A percentile compares a stretch with the other conserved stretches of the same genome.
phyloP scores from a whole-genome alignment of 495 filamentous ascomycete species.

The Glarea lozoyensis region DNA sequence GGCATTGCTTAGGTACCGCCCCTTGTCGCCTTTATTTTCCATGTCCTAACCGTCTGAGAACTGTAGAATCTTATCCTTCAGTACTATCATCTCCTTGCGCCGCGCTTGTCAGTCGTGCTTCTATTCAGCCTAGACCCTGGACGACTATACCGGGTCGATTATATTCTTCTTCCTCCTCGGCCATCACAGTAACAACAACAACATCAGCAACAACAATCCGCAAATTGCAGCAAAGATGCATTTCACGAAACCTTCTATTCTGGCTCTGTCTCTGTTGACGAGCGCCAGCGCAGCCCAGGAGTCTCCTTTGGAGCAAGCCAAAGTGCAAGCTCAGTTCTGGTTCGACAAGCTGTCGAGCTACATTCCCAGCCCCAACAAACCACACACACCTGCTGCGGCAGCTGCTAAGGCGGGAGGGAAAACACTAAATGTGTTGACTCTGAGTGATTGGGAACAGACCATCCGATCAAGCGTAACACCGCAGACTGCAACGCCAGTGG shows the following conservation, averaged over 20 bases:
- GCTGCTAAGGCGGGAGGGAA: constrained; percentile 40
- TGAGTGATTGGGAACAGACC: constrained; percentile 61
- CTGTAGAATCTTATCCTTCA: constrained; percentile 5
- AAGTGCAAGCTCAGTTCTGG: constrained; percentile 49
- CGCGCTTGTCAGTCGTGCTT: too few species aligned
- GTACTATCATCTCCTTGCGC: constrained; percentile 2
- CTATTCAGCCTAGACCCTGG: too few species aligned
- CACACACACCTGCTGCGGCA: constrained; percentile 29
- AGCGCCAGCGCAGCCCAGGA: constrained; percentile 67
- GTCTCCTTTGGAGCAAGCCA: constrained; percentile 36
- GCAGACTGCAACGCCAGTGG: constrained; percentile 46
- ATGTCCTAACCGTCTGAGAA: constrained; percentile 10
- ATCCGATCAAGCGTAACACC: constrained; percentile 54
- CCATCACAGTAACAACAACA: constrained; percentile 2
- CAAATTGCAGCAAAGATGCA: constrained; percentile 48
- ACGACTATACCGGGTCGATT: too few species aligned
- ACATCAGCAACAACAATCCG: neutral
- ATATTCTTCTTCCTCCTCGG: constrained; percentile 2
- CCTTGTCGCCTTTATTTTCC: constrained; percentile 13
- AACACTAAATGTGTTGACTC: constrained; percentile 52
- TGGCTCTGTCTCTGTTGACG: constrained; percentile 62
- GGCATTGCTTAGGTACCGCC: too few species aligned
- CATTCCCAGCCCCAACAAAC: constrained; percentile 40
- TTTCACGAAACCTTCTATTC: constrained; percentile 48
- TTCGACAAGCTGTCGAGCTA: constrained; percentile 52